Evolutionary conservation across 2,329 filamentous ascomycete species (phyloP), one percentile per base, ranked within the genome.

Genomic region (Colletotrichum chrysophilum): DNA sequence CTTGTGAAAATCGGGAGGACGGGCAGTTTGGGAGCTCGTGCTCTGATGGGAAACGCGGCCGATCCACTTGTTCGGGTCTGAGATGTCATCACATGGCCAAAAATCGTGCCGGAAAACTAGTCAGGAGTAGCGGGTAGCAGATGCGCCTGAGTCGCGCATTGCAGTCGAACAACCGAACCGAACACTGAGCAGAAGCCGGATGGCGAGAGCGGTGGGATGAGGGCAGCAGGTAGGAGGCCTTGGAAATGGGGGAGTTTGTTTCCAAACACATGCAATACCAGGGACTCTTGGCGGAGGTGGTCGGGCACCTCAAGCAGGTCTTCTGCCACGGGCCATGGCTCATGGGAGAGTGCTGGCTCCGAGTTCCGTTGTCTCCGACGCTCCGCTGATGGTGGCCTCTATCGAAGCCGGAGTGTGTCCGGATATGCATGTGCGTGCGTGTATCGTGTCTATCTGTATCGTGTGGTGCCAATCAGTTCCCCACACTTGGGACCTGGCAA

Each of bases 1-100:
- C 66, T 24, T 14, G 58, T 70, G 32, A 65, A 48, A 43, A 48
- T 36, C 13, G 18, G 10, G 28, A 62, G 30, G 55, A 56, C n/a
- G 24, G 30, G 62, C 21, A 65, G 52, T 43, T 32, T 48, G 56
- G 65, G 13, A 58, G 43, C 43, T 69, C 34, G 58, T 65, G 64
- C 70, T 60, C 43, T 32, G 55, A 64, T 64, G 64, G 64, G 64
- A 69, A 73, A 75, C 64, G 64, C 34, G 64, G 64, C 28, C 38
- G 73, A 73, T 75, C 73, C 73, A 75, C 73, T 64, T 65, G 64
- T 48, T 65, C 73, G 70, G 70, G 73, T 75, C 73, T 73, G 73
- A 75, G 70, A 75, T 75, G 70, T 58, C 58, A 73, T 75, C 73
- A 75, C 73, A 75, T 75, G 73, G 73, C 43, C 58, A 48, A 13